Conservation (phyloP, 1,284 basidiomycete species). For the Irpex sp. region DNA sequence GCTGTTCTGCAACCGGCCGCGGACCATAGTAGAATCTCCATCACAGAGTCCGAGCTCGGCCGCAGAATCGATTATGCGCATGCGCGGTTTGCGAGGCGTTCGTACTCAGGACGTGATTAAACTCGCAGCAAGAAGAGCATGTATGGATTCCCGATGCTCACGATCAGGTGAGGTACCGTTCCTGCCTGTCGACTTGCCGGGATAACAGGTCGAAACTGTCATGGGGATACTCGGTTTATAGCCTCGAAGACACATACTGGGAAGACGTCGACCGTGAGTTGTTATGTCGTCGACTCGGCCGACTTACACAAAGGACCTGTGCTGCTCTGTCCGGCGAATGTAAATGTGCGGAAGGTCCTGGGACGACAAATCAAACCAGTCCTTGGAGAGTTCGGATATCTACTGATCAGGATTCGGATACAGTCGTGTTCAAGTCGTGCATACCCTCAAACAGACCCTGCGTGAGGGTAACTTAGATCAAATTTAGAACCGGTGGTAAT, state of each 20-base stretch:
- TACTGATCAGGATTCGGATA: background rate
- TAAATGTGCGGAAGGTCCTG: too few species aligned
- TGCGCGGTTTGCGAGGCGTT: background rate
- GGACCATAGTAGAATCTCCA: background rate
- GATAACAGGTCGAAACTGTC: background rate
- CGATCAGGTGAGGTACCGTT: background rate
- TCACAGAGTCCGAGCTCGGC: background rate
- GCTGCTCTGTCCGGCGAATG: too few species aligned
- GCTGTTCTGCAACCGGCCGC: background rate
- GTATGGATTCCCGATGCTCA: background rate
- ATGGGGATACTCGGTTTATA: background rate
- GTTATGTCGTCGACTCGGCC: background rate
- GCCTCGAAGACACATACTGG: background rate
- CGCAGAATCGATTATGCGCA: background rate
- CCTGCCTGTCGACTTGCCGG: background rate
- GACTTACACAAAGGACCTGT: background rate
- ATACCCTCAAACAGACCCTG: background rate
- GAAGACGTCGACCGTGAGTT: background rate
- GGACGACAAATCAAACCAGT: too few species aligned
- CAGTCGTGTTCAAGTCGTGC: background rate
- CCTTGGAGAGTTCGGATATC: too few species aligned
- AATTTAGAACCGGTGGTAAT: background rate
- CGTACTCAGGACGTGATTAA: background rate
- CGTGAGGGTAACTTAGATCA: background rate
- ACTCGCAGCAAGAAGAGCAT: background rate